phyloP scores from a whole-genome alignment of 352 stramenopile genomes.

The Thalassiosira oceanica region DNA sequence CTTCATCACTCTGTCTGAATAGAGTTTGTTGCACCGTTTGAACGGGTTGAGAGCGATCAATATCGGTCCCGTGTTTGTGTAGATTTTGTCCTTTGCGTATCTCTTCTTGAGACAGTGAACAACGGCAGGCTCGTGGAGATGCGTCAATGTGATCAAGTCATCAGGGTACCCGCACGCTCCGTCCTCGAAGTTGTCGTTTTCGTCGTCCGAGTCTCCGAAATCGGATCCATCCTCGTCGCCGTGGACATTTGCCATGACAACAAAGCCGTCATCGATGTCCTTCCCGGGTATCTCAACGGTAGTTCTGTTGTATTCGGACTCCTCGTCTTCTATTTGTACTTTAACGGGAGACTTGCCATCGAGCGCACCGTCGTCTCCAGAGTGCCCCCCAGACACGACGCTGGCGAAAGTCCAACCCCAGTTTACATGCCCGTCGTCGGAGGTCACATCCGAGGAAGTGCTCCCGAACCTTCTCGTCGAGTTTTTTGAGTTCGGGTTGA shows the following conservation, averaged over 20 bases:
- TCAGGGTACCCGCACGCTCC: constrained; percentile 43
- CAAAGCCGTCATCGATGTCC: constrained; percentile 47
- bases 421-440: too few relatives aligned
- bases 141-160: constrained; percentile 91
- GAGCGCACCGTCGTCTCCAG: constrained; percentile 25
- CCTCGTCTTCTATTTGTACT: constrained; percentile 47
- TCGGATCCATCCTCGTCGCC: constrained; percentile 39
- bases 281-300: constrained; percentile 31
- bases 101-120: constrained; percentile 81
- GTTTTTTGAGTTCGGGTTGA: too few relatives aligned
- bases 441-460: too few relatives aligned
- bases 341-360: constrained; percentile 25
- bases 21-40: constrained; percentile 74
- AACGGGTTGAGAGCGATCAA: constrained; percentile 83
- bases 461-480: too few relatives aligned
- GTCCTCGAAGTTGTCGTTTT: constrained; percentile 1
- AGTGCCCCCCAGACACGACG: constrained; percentile 25
- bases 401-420: constrained; percentile 33
- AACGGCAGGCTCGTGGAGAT: constrained; percentile 94
- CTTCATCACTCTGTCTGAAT: constrained; percentile 68
- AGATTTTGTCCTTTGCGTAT: constrained; percentile 73
- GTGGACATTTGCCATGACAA: constrained; percentile 70
- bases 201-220: constrained; percentile 19
- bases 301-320: constrained; percentile 29
- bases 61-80: constrained; percentile 83